Percentiles rank a stretch among this genome's conserved stretches.
Conservation (phyloP, 1,284 basidiomycete species). For the Wallemia ichthyophaga region DNA sequence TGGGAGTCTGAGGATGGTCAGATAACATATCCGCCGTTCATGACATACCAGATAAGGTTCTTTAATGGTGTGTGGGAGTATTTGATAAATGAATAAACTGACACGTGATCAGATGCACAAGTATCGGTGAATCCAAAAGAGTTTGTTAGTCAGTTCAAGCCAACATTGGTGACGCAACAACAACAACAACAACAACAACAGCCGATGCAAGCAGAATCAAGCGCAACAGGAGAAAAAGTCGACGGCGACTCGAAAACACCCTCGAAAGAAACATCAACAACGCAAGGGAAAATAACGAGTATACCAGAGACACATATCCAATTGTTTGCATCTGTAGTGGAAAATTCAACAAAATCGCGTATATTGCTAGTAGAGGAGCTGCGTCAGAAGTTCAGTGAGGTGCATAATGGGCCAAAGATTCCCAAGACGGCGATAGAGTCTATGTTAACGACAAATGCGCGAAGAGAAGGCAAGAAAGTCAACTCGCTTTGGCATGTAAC, state of each 20-base stretch:
- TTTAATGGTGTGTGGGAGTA: not conserved
- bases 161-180: not conserved
- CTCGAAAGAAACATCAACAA: not conserved
- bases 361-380: conserved; percentile 37
- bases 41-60: not conserved
- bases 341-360: conserved; percentile 26
- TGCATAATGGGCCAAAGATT: not conserved
- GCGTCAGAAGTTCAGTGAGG: conserved; percentile 25
- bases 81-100: too few species aligned
- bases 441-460: not conserved
- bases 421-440: not conserved
- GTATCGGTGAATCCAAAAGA: not conserved
- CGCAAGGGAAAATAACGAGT: not conserved
- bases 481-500: not conserved
- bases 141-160: not conserved
- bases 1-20: not conserved
- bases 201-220: not conserved
- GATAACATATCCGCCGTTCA: not conserved
- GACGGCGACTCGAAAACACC: not conserved
- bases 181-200: too few species aligned
- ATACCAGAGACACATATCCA: conserved; percentile 15
- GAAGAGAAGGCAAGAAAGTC: not conserved
- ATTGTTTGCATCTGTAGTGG: conserved; percentile 24
- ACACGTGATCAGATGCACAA: not conserved
- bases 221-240: not conserved